A percentile compares a stretch with the other conserved stretches of the same genome.
phyloP scores from a whole-genome alignment of 116 monocot species.

The Trichopus zeylanicus region DNA sequence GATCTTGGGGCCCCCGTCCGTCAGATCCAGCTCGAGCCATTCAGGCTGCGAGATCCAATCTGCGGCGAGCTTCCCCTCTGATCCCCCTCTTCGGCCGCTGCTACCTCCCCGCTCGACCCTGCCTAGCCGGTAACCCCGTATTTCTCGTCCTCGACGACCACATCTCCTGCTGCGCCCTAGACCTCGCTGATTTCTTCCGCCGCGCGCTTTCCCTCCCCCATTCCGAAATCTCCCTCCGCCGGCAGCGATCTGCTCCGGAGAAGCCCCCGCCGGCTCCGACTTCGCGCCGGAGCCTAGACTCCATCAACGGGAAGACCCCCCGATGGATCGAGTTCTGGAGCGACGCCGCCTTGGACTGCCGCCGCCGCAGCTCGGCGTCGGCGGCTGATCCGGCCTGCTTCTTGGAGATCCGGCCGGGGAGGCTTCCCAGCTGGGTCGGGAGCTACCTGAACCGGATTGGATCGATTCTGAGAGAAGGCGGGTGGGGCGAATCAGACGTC shows the following conservation, averaged over 20 bases:
- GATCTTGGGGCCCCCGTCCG: constrained; percentile 44
- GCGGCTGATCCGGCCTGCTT: constrained; percentile 17
- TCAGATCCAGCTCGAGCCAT: constrained; percentile 38
- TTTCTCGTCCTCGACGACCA: constrained; percentile 67
- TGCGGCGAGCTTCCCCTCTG: constrained; percentile 56
- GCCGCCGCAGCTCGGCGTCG: constrained; percentile 39
- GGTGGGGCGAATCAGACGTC: constrained; percentile 68
- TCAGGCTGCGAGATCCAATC: constrained; percentile 35
- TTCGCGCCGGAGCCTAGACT: constrained; percentile 11
- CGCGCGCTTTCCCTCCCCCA: constrained; percentile 29
- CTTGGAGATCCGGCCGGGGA: constrained; percentile 27
- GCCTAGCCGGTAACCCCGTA: constrained; percentile 82
- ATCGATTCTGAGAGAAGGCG: constrained; percentile 44
- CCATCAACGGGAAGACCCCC: constrained; percentile 17
- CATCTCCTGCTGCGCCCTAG: constrained; percentile 61
- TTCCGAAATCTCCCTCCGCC: constrained; percentile 9
- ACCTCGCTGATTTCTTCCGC: constrained; percentile 77
- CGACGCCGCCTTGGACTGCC: constrained; percentile 45
- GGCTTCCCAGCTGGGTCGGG: constrained; percentile 18
- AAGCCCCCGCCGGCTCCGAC: not conserved
- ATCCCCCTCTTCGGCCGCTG: constrained; percentile 82
- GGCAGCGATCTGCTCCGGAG: constrained; percentile 9
- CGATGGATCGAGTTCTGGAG: constrained; percentile 98
- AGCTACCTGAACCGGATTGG: constrained; percentile 38
- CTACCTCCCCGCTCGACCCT: constrained; percentile 65